Evolutionary conservation across 2,329 filamentous ascomycete genomes (phyloP), one percentile per base, ranked within the genome.

Genomic region (Fusarium sp.): DNA sequence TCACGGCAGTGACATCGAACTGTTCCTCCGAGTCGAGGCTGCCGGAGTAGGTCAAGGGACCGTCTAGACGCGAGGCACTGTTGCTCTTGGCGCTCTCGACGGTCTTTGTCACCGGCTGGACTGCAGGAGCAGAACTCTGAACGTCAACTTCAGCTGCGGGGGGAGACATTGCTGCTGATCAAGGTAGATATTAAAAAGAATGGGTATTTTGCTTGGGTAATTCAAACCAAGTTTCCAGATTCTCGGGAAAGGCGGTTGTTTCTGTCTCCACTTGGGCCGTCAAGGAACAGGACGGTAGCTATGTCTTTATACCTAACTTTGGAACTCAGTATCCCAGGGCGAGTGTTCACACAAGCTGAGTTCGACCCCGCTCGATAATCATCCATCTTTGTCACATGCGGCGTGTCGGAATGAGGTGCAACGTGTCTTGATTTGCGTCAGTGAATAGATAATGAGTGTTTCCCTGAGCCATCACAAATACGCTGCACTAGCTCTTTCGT

Each of bases 1-100:
- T 61, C 9, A 54, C 56, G 11, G 65, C 47, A 10, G 65, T 68
- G 18, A 65, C 52, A 31, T 68, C 65, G 36, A 62, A 68, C 7
- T 61, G 57, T 30, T 61, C 65, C 12, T 65, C 47, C 0, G n/a
- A 28, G 30, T 65, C 53, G 7, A 68, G 53, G 12, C 46, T 59
- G 6, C 61, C 62, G 7, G 56, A 23, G 39, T 68, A 65, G 3
- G 41, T 52, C 9, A 68, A 36, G 28, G 65, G 65, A 1, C 57
- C 40, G 13, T 65, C 47, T 15, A 61, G 56, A 13, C 56, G 55
- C 18, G 48, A 51, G 16, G 34, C 48, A 28, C 48, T 60, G 39
- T 6, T 47, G 56, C 11, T 41, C 46, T 61, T 65, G 55, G 18
- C 34, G 2, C 44, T 11, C 12, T 12, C 57, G 28, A 47, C 6